phyloP scores from a whole-genome alignment of 495 filamentous ascomycete species.

The Daldinia concentrica region DNA sequence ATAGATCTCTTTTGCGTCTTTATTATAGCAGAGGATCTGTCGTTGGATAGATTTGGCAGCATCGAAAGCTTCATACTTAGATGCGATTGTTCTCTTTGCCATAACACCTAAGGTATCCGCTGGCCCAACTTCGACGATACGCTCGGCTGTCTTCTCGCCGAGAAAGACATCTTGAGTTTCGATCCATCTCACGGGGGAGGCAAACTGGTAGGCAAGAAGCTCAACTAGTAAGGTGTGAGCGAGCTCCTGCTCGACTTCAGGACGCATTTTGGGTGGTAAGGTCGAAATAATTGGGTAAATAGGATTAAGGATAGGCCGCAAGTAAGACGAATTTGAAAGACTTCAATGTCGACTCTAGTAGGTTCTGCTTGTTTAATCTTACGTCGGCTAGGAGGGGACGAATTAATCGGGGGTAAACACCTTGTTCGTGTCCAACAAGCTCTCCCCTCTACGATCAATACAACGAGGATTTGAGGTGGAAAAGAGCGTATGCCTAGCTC shows the following conservation, averaged over 20 bases:
- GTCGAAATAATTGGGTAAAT: slow-evolving; percentile 40
- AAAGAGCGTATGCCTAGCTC: slow-evolving; percentile 33
- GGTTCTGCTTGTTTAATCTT: slow-evolving; percentile 14
- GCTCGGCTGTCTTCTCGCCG: slow-evolving; percentile 91
- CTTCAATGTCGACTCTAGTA: slow-evolving; percentile 21
- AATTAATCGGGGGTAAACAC: slow-evolving; percentile 2
- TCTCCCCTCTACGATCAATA: slow-evolving; percentile 4
- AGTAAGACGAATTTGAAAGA: slow-evolving; percentile 7
- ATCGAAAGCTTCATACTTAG: slow-evolving; percentile 99
- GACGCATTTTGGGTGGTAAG: slow-evolving; percentile 76
- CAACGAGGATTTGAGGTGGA: slow-evolving; percentile 1
- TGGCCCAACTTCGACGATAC: slow-evolving; percentile 96
- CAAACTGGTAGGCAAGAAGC: slow-evolving; percentile 98
- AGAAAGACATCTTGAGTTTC: slow-evolving; percentile 99
- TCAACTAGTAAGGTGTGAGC: slow-evolving; percentile 97
- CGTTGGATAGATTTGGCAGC: slow-evolving; percentile 93
- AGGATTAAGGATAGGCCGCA: slow-evolving; percentile 8
- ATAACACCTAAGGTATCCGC: slow-evolving; percentile 98
- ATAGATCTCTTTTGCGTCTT: slow-evolving; percentile 99
- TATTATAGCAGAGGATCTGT: slow-evolving; percentile 99
- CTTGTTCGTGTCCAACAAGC: slow-evolving; percentile 9
- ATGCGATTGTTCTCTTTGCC: slow-evolving; percentile 93
- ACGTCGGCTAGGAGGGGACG: slow-evolving; percentile 5
- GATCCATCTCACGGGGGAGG: slow-evolving; percentile 98
- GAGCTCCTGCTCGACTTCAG: slow-evolving; percentile 98